Conservation (phyloP, 805 yeast species). For the Lipomyces orientalis region DNA sequence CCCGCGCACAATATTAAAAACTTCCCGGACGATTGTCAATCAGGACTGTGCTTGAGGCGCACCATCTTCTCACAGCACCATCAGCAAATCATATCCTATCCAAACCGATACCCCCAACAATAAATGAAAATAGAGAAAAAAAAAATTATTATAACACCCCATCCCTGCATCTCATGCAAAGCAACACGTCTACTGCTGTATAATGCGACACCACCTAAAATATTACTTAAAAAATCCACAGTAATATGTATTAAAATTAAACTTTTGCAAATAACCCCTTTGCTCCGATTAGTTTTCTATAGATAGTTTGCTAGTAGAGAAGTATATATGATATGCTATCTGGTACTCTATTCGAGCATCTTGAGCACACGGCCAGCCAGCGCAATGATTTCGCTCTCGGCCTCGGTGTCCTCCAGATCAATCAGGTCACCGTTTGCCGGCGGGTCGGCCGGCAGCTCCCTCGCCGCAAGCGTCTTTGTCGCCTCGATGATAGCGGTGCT, state of each 20-base stretch:
- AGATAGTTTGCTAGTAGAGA: neutral
- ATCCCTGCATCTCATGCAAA: neutral
- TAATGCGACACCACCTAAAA: neutral
- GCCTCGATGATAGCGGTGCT: slow-evolving; percentile 45
- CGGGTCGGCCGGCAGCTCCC: slow-evolving; percentile 38
- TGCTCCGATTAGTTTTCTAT: neutral
- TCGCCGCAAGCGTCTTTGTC: slow-evolving; percentile 45
- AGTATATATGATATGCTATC: neutral
- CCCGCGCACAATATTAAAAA: neutral
- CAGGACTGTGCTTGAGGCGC: neutral
- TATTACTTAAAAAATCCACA: neutral
- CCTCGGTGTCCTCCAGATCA: slow-evolving; percentile 34
- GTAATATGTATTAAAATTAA: neutral
- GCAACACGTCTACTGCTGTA: neutral
- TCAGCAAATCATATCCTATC: neutral
- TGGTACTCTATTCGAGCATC: slow-evolving; percentile 24
- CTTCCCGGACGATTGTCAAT: neutral
- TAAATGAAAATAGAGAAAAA: neutral
- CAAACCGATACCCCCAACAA: neutral
- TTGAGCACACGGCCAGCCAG: slow-evolving; percentile 31
- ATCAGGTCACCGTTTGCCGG: slow-evolving; percentile 29
- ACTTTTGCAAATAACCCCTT: neutral
- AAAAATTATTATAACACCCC: neutral
- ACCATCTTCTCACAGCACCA: neutral
- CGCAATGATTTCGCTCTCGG: slow-evolving; percentile 35